These are phyloP conservation scores for Hypoxylon lenormandii DNA, from an alignment of 495 filamentous ascomycete species.

Conservation along the genomic window DNA sequence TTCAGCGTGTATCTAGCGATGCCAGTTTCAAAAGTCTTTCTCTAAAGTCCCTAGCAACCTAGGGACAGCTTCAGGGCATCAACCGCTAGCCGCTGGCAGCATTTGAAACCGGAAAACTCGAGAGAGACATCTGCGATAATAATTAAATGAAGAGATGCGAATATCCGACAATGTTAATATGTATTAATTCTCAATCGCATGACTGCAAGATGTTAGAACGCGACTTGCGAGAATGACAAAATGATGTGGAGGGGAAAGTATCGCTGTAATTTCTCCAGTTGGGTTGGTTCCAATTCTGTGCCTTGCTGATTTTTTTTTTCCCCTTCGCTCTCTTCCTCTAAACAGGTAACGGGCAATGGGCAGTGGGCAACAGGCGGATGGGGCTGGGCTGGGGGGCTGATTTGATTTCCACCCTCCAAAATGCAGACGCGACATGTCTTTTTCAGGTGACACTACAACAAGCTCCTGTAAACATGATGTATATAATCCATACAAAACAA, in stretches of 20 bases:
- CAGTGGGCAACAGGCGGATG: too few species aligned
- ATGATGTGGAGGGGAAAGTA: conserved; percentile 36
- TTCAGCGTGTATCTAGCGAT: conserved; percentile 32
- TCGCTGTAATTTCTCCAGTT: conserved; percentile 29
- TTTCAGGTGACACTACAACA: conserved; percentile 41
- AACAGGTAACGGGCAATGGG: conserved; percentile 24
- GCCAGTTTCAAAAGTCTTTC: conserved; percentile 35
- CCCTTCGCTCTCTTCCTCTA: conserved; percentile 41
- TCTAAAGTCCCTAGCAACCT: conserved; percentile 32
- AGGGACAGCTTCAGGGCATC: conserved; percentile 8
- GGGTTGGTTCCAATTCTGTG: conserved; percentile 44
- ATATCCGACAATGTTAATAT: conserved; percentile 1
- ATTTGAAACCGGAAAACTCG: conserved; percentile 15
- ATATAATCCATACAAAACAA: conserved; percentile 12
- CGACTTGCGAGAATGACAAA: conserved; percentile 36
- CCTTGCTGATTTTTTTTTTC: conserved; percentile 43
- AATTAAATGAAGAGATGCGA: not conserved
- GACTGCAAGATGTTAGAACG: conserved; percentile 16
- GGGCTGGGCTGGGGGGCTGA: conserved; percentile 44
- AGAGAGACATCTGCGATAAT: conserved; percentile 11
- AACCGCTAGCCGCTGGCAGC: conserved; percentile 6
- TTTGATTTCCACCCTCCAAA: conserved; percentile 33
- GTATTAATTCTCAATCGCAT: conserved; percentile 5
- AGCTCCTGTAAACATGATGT: conserved; percentile 27
- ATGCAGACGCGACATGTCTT: conserved; percentile 30